A percentile compares a stretch with the other conserved stretches of the same genome.
phyloP scores from a whole-genome alignment of 2,329 filamentous ascomycete species.

The Colletotrichum musae region DNA sequence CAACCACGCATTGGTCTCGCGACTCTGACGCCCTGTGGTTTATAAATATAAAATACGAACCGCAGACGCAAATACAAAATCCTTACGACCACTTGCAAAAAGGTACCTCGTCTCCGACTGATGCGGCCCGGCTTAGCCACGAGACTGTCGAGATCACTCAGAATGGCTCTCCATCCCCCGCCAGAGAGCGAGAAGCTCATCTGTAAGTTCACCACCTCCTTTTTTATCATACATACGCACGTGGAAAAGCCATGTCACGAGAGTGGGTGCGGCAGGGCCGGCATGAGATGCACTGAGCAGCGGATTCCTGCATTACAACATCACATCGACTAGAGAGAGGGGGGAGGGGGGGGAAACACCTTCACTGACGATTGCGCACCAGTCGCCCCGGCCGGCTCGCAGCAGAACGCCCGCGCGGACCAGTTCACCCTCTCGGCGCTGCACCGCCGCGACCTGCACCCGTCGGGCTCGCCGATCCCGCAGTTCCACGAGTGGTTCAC shows the following conservation, averaged over 20 bases:
- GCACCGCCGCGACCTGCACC: constrained; percentile 71
- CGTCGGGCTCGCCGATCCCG: constrained; percentile 72
- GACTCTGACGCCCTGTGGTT: not conserved
- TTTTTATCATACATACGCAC: not conserved
- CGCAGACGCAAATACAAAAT: not conserved
- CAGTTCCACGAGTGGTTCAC: constrained; percentile 96
- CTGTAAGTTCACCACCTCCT: constrained; percentile 55
- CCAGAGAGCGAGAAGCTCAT: constrained; percentile 62
- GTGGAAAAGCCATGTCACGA: too few species aligned
- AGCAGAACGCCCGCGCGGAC: constrained; percentile 74
- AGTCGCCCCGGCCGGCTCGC: constrained; percentile 76
- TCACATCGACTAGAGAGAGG: constrained; percentile 31
- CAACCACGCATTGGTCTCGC: constrained; percentile 1
- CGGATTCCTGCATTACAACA: constrained; percentile 31
- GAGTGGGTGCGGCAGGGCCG: too few species aligned
- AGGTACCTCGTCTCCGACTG: not conserved
- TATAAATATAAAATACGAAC: not conserved
- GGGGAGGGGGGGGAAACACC: not conserved
- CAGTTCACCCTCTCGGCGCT: constrained; percentile 81
- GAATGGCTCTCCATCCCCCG: constrained; percentile 62
- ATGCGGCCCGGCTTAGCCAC: constrained; percentile 32
- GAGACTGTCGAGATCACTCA: constrained; percentile 43
- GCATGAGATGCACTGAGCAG: not conserved
- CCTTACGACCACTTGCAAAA: not conserved
- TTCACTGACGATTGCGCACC: constrained; percentile 34